phyloP scores from a whole-genome alignment of 768 basidiomycete genomes.

The Mycena amicta region DNA sequence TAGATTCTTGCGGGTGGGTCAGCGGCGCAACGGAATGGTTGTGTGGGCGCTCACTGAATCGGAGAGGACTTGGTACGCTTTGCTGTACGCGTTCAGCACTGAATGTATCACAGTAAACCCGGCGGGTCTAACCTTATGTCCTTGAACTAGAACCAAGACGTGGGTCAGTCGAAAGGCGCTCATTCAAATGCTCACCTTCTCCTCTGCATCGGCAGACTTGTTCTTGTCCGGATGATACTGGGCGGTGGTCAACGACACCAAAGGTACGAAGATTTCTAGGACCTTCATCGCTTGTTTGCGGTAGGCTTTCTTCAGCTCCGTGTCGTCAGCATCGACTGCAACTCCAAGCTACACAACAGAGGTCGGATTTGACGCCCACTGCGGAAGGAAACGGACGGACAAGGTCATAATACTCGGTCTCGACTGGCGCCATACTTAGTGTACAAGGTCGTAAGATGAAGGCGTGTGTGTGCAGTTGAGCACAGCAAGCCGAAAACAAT shows the following conservation, averaged over 20 bases:
- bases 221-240: slow-evolving; percentile 98
- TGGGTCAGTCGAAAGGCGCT: not conserved
- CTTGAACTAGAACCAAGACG: slow-evolving; percentile 60
- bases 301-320: slow-evolving; percentile 91
- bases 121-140: slow-evolving; percentile 72
- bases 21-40: slow-evolving; percentile 3
- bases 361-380: slow-evolving; percentile 1
- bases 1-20: slow-evolving; percentile 55
- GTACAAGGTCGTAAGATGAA: slow-evolving; percentile 9
- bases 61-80: slow-evolving; percentile 93
- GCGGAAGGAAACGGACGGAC: slow-evolving; percentile 43
- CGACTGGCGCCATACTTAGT: slow-evolving; percentile 85
- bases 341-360: slow-evolving; percentile 61
- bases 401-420: slow-evolving; percentile 88
- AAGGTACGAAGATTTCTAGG: slow-evolving; percentile 24
- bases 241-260: slow-evolving; percentile 1
- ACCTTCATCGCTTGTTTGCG: slow-evolving; percentile 94
- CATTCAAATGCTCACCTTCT: slow-evolving; percentile 44
- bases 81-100: slow-evolving; percentile 47
- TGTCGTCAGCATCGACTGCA: slow-evolving; percentile 71
- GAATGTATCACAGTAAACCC: not conserved
- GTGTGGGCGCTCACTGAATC: slow-evolving; percentile 62
- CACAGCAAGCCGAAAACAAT: not conserved
- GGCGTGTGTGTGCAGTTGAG: not conserved
- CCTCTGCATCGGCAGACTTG: slow-evolving; percentile 86